Evolutionary conservation across 352 stramenopile genomes (phyloP).

Genomic region (Globisporangium spinosum): DNA sequence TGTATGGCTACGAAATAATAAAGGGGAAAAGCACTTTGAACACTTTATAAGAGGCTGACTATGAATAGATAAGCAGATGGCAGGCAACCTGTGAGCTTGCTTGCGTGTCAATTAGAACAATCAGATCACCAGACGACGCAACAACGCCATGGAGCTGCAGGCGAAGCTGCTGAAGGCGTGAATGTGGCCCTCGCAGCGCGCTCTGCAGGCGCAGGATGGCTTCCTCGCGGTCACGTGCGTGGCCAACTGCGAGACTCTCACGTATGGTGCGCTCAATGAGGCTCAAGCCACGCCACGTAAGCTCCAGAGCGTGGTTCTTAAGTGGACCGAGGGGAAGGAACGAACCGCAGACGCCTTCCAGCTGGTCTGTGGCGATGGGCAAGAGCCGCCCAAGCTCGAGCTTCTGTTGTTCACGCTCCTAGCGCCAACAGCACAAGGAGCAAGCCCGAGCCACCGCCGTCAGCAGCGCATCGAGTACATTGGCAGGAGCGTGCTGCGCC

Average conservation of each 20-base stretch:
- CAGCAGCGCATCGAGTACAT: slow-evolving; percentile 31
- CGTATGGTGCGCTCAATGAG: slow-evolving; percentile 27
- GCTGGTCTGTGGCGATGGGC: slow-evolving; percentile 5
- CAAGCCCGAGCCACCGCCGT: neutral
- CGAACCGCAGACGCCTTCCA: slow-evolving; percentile 13
- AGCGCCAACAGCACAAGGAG: neutral
- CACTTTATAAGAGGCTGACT: neutral
- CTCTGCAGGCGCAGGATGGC: slow-evolving; percentile 27
- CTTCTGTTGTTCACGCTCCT: slow-evolving; percentile 36
- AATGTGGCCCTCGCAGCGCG: slow-evolving; percentile 36
- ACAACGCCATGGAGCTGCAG: slow-evolving; percentile 21
- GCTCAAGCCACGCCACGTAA: neutral
- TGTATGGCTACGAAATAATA: neutral
- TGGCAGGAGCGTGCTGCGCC: slow-evolving; percentile 25
- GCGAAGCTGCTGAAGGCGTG: slow-evolving; percentile 31
- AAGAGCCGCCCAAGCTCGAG: slow-evolving; percentile 16
- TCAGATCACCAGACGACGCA: neutral
- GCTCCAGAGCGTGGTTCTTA: slow-evolving; percentile 25
- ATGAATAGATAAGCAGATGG: neutral
- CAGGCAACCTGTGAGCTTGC: neutral
- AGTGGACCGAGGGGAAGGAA: slow-evolving; percentile 23
- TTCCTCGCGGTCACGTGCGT: slow-evolving; percentile 35
- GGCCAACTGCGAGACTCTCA: slow-evolving; percentile 21
- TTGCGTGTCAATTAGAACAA: neutral
- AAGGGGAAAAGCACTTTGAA: neutral